phyloP scores from a whole-genome alignment of 192 early-diverging fungal species.

The Backusella parvicylindrica region DNA sequence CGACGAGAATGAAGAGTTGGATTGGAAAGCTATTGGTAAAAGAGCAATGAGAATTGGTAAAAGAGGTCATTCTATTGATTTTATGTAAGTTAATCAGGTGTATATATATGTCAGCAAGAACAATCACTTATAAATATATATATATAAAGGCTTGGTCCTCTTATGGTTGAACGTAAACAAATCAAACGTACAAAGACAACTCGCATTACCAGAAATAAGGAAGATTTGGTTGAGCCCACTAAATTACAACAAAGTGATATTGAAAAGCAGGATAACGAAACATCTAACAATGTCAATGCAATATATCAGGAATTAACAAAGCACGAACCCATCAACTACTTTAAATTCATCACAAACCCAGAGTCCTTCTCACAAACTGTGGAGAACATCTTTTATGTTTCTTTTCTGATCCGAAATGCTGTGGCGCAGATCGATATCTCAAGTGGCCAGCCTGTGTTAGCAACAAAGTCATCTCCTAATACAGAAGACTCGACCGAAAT shows the following conservation, averaged over 20 bases:
- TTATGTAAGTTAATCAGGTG: constrained; percentile 55
- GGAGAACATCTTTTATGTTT: constrained; percentile 96
- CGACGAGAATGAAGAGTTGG: constrained; percentile 29
- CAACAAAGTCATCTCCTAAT: constrained; percentile 63
- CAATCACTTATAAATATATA: background rate
- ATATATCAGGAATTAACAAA: constrained; percentile 61
- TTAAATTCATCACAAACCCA: constrained; percentile 88
- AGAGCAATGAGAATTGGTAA: constrained; percentile 49
- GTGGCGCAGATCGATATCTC: constrained; percentile 72
- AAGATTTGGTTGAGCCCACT: constrained; percentile 39
- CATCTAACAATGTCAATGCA: constrained; percentile 71
- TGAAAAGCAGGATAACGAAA: constrained; percentile 81
- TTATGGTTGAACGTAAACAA: constrained; percentile 59
- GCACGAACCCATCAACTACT: constrained; percentile 64
- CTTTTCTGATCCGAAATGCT: constrained; percentile 91
- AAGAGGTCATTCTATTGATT: constrained; percentile 67
- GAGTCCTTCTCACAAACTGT: constrained; percentile 88
- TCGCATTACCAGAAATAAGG: constrained; percentile 45
- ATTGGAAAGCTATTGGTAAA: constrained; percentile 63
- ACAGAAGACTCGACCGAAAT: constrained; percentile 61
- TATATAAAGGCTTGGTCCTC: constrained; percentile 60
- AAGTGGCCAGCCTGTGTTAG: constrained; percentile 63
- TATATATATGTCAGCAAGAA: background rate
- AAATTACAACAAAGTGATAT: constrained; percentile 67
- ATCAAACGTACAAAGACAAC: constrained; percentile 26